phyloP scores from a whole-genome alignment of 2,329 filamentous ascomycete species.

The Nemania sp. region DNA sequence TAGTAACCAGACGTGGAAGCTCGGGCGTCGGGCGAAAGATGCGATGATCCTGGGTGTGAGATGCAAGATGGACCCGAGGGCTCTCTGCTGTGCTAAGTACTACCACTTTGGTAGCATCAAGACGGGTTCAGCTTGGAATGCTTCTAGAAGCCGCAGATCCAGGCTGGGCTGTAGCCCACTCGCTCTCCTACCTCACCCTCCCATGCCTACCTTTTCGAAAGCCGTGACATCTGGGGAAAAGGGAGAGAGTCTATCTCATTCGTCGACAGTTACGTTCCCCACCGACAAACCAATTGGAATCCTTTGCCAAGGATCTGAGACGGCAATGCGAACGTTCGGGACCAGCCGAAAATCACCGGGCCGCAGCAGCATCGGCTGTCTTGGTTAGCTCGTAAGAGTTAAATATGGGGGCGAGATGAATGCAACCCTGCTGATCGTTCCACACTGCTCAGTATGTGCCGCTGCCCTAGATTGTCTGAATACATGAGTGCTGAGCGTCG shows the following conservation, averaged over 20 bases:
- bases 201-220: neutral
- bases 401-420: neutral
- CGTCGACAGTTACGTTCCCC: neutral
- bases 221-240: conserved; percentile 18
- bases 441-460: neutral
- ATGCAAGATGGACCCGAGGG: conserved; percentile 10
- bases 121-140: conserved; percentile 16
- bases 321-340: conserved; percentile 15
- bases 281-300: neutral
- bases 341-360: conserved; percentile 17
- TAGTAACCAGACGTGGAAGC: conserved; percentile 9
- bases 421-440: conserved; percentile 1
- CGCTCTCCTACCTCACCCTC: neutral
- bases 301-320: neutral
- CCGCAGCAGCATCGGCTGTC: conserved; percentile 2
- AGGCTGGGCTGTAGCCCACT: neutral
- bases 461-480: neutral
- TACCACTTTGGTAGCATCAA: too few species aligned
- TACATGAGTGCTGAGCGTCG: conserved; percentile 4
- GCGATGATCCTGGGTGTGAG: conserved; percentile 16
- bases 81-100: conserved; percentile 9
- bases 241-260: conserved; percentile 3
- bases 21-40: conserved; percentile 19
- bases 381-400: neutral
- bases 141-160: conserved; percentile 26